Evolutionary conservation across 23 red algal genomes (phyloP), one percentile per base, ranked within the genome.

Genomic region (Porphyridium purpureum): DNA sequence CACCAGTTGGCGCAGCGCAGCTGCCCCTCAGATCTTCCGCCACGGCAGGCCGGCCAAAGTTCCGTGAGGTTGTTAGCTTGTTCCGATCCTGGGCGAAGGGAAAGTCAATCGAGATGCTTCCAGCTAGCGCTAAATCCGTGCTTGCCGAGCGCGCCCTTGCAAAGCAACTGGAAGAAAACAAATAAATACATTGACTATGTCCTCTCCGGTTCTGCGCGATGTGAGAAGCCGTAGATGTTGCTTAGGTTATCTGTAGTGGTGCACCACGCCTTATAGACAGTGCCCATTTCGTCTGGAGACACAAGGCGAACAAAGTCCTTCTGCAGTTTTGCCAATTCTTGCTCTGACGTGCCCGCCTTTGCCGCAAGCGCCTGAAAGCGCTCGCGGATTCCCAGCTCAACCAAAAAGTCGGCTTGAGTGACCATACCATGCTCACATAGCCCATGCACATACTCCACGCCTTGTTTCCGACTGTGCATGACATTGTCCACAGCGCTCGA

Each of bases 401-500:
- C 53, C 28, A 33, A 24, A 15, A 15, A 31, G 7, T 2, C 53
- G 53, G 3, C 53, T 20, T 57, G 53, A 1, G 28, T 57, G 19
- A 31, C 19, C 32, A 20, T 24, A 33, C 53, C 19, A 3, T 24
- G 2, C 32, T 2, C 20, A 3, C 28, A 35, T 24, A 2, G 44
- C 6, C 44, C n/a, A n/a, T n/a, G n/a, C n/a, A n/a, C n/a, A n/a
- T n/a, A n/a, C n/a, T n/a, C n/a, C n/a, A n/a, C n/a, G n/a, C n/a
- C n/a, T n/a, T n/a, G n/a, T n/a, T n/a, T n/a, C n/a, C n/a, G n/a
- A n/a, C n/a, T n/a, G n/a, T n/a, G n/a, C n/a, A n/a, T n/a, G n/a
- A n/a, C n/a, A n/a, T n/a, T n/a, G n/a, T n/a, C 57, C 42, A 72
- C 70, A 0, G 48, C 79, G 22, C 31, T 2, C 29, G 56, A 44